Evolutionary conservation across 257 asterid species (phyloP), one percentile per base, ranked within the genome.

Genomic region (Echium plantagineum): DNA sequence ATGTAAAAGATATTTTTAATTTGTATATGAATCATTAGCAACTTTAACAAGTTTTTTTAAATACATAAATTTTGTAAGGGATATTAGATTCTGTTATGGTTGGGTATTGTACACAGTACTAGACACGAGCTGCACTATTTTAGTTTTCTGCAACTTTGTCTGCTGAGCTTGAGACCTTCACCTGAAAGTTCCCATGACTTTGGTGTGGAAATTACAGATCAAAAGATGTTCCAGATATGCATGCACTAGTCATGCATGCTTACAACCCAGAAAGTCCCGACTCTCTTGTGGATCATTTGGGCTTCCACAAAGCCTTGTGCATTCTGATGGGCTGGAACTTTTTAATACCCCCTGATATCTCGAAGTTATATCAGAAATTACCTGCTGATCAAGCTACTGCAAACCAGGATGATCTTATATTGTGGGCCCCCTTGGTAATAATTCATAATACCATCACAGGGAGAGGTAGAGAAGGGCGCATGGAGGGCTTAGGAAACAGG

Each of bases 401-500:
- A 48, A 84, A 81, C 69, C 72, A 65, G 67, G 81, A 81, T 63
- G 98, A 89, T 72, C 88, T 89, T 75, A 81, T 93, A 73, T 52
- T 93, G 78, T 93, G 98, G 98, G 97, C 98, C 20, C 98, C 98
- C 51, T 66, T 90, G 63, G 95, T 93, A 67, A 84, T 93, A 70
- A 75, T 93, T 65, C 94, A 79, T 73, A 93, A 89, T 80, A 84
- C 95, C 21, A 66, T 74, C 79, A 93, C 89, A 26, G 95, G 94
- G 46, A 86, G 85, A 83, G 77, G 86, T 80, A 83, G 77, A 71
- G 95, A 89, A 24, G 95, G 94, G 51, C 95, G 97, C 62, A 80
- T 70, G 77, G 98, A 91, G 85, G 97, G 98, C 78, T 62, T 89
- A 81, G 98, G 98, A 72, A 89, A 89, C 94, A 78, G 86, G 78